Evolutionary conservation across 2,329 filamentous ascomycete species (phyloP), one percentile per base, ranked within the genome.

Genomic region (Fusarium sp.): DNA sequence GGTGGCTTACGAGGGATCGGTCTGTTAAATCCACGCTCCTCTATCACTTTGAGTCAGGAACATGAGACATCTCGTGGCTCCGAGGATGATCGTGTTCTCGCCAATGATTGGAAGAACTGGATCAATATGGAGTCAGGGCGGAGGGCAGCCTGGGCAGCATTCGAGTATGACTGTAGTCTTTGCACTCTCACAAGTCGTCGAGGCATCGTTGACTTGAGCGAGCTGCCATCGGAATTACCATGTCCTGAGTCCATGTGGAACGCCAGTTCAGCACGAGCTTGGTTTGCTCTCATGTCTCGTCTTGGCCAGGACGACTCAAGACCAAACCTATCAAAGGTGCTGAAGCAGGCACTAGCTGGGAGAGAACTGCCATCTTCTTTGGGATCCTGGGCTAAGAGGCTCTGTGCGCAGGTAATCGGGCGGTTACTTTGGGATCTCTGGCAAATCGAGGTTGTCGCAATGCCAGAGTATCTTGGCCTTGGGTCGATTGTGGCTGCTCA

Each of bases 191-290:
- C 59, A 10, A 61, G 59, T 37, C 59, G 59, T 1, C 59, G 59
- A 18, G 49, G 59, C 5, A 55, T 61, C 1, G 59, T 61, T 16
- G 59, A 61, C 18, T 18, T 61, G 21, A 61, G 38, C 21, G 59
- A 61, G 5, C 59, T 61, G 0, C 59, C 59, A 29, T 57, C 59
- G 11, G 38, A 57, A 0, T 27, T 61, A 2, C 59, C 59, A 14
- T 61, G 59, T 11, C 59, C 59, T 1, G 59, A 61, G 0, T 61
- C 59, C 18, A 61, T 61, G 31, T 61, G 59, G 59, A 58, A 61
- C 4, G 49, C 51, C 10, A 25, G 10, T 3, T 61, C 59, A 4
- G 31, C 59, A 33, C 59, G 52, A 15, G 51, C 59, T 5, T 61
- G 59, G 59, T 57, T 37, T 38, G 59, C 59, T 25, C 10, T 61